These are phyloP conservation scores for Agrocybe pediades DNA, from an alignment of 768 basidiomycete genomes.

Conservation along the genomic window DNA sequence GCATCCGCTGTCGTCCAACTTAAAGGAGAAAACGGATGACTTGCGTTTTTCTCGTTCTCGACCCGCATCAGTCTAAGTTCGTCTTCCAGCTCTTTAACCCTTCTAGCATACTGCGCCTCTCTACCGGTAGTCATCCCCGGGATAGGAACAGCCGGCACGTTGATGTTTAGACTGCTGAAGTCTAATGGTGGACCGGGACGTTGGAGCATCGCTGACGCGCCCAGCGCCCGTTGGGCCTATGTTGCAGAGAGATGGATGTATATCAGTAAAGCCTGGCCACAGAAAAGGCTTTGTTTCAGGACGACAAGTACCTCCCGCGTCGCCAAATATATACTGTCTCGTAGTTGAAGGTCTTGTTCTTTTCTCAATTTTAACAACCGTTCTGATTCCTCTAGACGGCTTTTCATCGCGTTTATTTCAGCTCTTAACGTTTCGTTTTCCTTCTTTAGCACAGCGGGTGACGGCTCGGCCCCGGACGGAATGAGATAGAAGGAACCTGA, in stretches of 20 bases:
- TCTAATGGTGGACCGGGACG: conserved; percentile 50
- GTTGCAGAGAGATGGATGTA: not conserved
- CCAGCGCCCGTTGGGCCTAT: conserved; percentile 81
- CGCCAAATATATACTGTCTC: conserved; percentile 77
- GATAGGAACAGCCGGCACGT: conserved; percentile 51
- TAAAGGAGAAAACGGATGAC: conserved; percentile 21
- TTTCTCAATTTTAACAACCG: conserved; percentile 65
- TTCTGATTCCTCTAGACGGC: conserved; percentile 61
- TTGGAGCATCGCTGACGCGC: conserved; percentile 61
- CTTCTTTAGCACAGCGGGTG: conserved; percentile 52
- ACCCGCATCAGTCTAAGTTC: conserved; percentile 61
- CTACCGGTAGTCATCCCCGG: conserved; percentile 53
- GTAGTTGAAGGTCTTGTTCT: conserved; percentile 78
- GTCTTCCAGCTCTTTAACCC: conserved; percentile 82
- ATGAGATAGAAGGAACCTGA: conserved; percentile 82
- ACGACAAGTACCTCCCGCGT: conserved; percentile 52
- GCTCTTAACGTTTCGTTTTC: conserved; percentile 68
- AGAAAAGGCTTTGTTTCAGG: not conserved
- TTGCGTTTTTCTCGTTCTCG: conserved; percentile 85
- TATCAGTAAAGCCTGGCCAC: not conserved
- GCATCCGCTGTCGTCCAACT: not conserved
- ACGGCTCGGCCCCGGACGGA: conserved; percentile 58
- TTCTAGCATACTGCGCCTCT: conserved; percentile 55
- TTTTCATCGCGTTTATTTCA: conserved; percentile 59
- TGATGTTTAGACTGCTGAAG: conserved; percentile 58